Conservation (phyloP, 192 early-diverging fungal species). For the Coemansia sp. region DNA sequence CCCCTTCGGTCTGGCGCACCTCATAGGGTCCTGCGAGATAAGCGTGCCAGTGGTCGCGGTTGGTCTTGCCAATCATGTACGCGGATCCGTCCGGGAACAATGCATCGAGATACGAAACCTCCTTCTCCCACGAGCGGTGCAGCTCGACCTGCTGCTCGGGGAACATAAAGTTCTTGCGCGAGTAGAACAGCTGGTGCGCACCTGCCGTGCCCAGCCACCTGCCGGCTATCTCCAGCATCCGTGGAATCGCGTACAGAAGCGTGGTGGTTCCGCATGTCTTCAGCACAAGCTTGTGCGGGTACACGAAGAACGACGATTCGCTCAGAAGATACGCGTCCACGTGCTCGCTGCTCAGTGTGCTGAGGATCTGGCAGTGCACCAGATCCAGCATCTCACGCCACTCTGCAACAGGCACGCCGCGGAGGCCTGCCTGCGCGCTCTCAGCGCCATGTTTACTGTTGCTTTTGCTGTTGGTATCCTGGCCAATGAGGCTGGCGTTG, state of each 20-base stretch:
- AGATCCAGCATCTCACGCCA: conserved; percentile 95
- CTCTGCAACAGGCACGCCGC: conserved; percentile 68
- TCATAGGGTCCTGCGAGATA: conserved; percentile 78
- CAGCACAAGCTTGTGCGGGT: conserved; percentile 90
- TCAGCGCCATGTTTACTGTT: conserved; percentile 37
- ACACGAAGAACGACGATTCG: conserved; percentile 98
- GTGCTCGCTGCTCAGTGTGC: conserved; percentile 77
- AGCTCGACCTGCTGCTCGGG: conserved; percentile 86
- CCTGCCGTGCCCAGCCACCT: conserved; percentile 58
- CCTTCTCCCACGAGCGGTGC: conserved; percentile 90
- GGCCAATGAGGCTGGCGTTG: conserved; percentile 5
- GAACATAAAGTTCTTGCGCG: conserved; percentile 95
- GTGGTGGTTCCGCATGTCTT: conserved; percentile 99
- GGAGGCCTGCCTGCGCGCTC: conserved; percentile 57
- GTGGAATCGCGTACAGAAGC: conserved; percentile 82
- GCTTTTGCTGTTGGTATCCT: conserved; percentile 20
- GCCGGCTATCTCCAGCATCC: conserved; percentile 81
- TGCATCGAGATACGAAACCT: conserved; percentile 74
- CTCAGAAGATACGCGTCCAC: conserved; percentile 92
- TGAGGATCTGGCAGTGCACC: conserved; percentile 92
- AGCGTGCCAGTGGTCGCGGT: conserved; percentile 95
- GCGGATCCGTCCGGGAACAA: conserved; percentile 73
- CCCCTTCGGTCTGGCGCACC: not conserved
- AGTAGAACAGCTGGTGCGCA: conserved; percentile 86
- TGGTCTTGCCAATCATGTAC: conserved; percentile 91